Percentiles rank a stretch among this genome's conserved stretches.
phyloP scores from a whole-genome alignment of 2,329 filamentous ascomycete species.

The Anthostomella pinea region DNA sequence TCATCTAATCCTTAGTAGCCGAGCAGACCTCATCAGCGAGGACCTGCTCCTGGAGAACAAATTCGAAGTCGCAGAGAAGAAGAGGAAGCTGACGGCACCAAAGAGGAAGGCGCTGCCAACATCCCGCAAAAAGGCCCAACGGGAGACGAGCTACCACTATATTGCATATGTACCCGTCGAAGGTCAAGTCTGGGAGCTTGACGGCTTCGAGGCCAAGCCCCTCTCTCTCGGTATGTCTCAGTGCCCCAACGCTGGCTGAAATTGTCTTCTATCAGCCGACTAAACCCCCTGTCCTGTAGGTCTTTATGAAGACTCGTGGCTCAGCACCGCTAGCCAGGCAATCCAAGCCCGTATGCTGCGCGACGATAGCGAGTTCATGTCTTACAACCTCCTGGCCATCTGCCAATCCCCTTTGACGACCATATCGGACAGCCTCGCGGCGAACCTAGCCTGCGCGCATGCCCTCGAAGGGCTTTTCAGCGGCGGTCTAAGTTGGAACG shows the following conservation, averaged over 20 bases:
- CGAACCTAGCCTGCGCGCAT: constrained; percentile 39
- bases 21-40: constrained; percentile 71
- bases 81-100: constrained; percentile 21
- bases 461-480: constrained; percentile 40
- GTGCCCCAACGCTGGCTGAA: neutral
- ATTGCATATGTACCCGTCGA: constrained; percentile 79
- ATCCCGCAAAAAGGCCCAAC: constrained; percentile 38
- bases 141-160: constrained; percentile 77
- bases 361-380: constrained; percentile 60
- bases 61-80: constrained; percentile 39
- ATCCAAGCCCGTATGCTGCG: constrained; percentile 67
- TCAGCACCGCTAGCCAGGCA: constrained; percentile 58
- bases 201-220: constrained; percentile 75
- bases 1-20: constrained; percentile 44
- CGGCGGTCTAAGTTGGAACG: constrained; percentile 40
- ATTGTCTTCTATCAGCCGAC: constrained; percentile 2
- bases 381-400: constrained; percentile 77
- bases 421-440: constrained; percentile 46
- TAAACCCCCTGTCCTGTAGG: constrained; percentile 32
- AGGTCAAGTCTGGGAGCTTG: constrained; percentile 81
- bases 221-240: constrained; percentile 56
- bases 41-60: constrained; percentile 65
- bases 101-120: constrained; percentile 22
- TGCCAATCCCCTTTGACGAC: constrained; percentile 61
- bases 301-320: constrained; percentile 55